Evolutionary conservation across 805 yeast genomes (phyloP).

Genomic region (Sugiyamaella lignohabitans): DNA sequence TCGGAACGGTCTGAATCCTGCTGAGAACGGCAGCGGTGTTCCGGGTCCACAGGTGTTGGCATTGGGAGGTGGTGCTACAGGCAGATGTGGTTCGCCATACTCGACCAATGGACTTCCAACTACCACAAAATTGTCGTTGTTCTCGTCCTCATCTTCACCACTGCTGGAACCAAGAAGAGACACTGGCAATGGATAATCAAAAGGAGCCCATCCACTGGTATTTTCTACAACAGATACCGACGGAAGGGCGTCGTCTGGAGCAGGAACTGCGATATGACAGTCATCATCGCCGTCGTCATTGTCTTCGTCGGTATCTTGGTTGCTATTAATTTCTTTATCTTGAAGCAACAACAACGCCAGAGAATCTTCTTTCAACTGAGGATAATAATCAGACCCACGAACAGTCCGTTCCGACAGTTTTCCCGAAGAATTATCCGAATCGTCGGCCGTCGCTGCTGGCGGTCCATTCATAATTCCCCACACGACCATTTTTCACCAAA

Average conservation of each 20-base stretch:
- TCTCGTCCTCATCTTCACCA: not conserved
- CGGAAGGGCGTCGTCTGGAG: not conserved
- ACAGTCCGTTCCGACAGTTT: too few relatives aligned
- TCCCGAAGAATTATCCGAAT: too few relatives aligned
- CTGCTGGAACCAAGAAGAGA: conserved; percentile 3
- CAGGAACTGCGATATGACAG: not conserved
- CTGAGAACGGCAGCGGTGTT: not conserved
- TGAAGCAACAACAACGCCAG: too few relatives aligned
- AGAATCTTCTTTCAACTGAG: too few relatives aligned
- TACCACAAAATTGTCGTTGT: not conserved
- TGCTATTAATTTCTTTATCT: too few relatives aligned
- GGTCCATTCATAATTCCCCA: too few relatives aligned
- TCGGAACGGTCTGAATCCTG: conserved; percentile 4
- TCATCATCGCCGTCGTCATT: too few relatives aligned
- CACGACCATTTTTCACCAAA: too few relatives aligned
- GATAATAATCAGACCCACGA: too few relatives aligned
- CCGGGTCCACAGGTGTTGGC: not conserved
- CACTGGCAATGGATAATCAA: conserved; percentile 15
- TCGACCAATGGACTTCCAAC: not conserved
- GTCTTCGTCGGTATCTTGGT: too few relatives aligned
- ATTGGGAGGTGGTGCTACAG: not conserved
- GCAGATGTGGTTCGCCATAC: not conserved
- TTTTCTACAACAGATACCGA: conserved; percentile 11
- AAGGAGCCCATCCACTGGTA: conserved; percentile 10
- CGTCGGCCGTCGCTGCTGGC: too few relatives aligned